Percentiles rank a stretch among this genome's conserved stretches.
Evolutionary conservation across 176 grass and related monocot species (phyloP).

Genomic region (Puya raimondii): DNA sequence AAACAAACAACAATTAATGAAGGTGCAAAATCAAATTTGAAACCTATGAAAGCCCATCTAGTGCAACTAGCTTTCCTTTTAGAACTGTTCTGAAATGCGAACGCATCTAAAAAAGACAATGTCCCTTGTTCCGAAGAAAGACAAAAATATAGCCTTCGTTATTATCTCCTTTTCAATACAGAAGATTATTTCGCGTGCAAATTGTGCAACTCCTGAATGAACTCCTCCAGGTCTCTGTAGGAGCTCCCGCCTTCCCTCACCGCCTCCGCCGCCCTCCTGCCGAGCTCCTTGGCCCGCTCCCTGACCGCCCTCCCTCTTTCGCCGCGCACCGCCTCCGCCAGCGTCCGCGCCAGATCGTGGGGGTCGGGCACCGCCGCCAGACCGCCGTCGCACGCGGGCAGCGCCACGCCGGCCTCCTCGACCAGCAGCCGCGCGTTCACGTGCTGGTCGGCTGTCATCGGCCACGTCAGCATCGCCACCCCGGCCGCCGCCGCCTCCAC

Average conservation of each 20-base stretch:
- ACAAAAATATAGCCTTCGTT: no score
- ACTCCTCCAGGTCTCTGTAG: not conserved
- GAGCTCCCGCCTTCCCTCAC: constrained; percentile 47
- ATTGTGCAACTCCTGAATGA: not conserved
- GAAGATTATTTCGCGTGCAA: not conserved
- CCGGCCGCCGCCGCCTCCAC: constrained; percentile 51
- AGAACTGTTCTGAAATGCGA: no score
- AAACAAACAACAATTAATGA: no score
- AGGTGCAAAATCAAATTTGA: no score
- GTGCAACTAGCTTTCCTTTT: no score
- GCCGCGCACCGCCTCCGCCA: constrained; percentile 16
- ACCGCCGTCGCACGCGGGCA: constrained; percentile 29
- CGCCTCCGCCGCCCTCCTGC: constrained; percentile 18
- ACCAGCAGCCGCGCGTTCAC: constrained; percentile 51
- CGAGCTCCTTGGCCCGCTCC: constrained; percentile 30
- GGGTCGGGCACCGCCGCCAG: constrained; percentile 23
- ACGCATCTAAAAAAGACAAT: no score
- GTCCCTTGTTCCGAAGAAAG: no score
- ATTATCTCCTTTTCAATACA: no score
- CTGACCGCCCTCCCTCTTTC: constrained; percentile 19
- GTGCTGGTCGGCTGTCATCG: constrained; percentile 66
- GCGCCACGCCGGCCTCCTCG: constrained; percentile 33
- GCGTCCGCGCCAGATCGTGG: constrained; percentile 26
- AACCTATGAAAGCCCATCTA: no score
- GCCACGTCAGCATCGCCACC: constrained; percentile 68